Evolutionary conservation across 176 grass and related monocot genomes (phyloP), one percentile per base, ranked within the genome.

Genomic region (Zea luxurians): DNA sequence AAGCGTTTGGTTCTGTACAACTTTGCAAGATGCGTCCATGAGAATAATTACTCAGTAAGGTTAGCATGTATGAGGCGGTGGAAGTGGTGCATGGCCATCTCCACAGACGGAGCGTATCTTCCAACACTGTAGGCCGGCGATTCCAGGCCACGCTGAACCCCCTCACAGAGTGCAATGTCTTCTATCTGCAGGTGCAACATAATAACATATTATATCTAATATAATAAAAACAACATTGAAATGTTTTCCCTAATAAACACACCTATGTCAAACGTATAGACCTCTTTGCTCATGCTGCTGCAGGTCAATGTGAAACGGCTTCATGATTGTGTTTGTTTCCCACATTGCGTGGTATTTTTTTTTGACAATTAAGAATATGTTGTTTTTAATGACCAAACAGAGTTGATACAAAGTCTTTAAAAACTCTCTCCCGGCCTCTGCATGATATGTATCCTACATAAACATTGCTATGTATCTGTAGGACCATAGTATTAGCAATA

Each of bases 1-100:
- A 8, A 1, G n/a, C 12, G 5, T 62, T 62, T 43, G 49, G 18
- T 37, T 34, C 50, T 40, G 61, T 53, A 84, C 46, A 74, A 10
- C 4, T 71, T 44, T 2, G 18, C 50, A 52, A 53, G n/a, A 73
- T 65, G 10, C 3, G 5, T 67, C 38, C 36, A 84, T 20, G 70
- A 27, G 53, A 38, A 74, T 16, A 4, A 17, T 57, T 81, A 64
- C 42, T 64, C 43, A 7, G 41, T 43, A 16, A 98, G 83, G 61
- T 73, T 70, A 17, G 48, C 53, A 48, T 94, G 89, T 10, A 90
- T 78, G 42, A 90, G 89, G 70, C 87, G 81, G 73, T 98, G 95
- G 74, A 98, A 98, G 48, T 98, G 95, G 62, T 98, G 95, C 95
- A 98, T 94, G 50, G 91, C 95, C 91, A 88, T 94, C 83, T 98